These are phyloP conservation scores for Neophaeococcomyces aloes DNA, from an alignment of 2,329 filamentous ascomycete species.

Conservation along the genomic window DNA sequence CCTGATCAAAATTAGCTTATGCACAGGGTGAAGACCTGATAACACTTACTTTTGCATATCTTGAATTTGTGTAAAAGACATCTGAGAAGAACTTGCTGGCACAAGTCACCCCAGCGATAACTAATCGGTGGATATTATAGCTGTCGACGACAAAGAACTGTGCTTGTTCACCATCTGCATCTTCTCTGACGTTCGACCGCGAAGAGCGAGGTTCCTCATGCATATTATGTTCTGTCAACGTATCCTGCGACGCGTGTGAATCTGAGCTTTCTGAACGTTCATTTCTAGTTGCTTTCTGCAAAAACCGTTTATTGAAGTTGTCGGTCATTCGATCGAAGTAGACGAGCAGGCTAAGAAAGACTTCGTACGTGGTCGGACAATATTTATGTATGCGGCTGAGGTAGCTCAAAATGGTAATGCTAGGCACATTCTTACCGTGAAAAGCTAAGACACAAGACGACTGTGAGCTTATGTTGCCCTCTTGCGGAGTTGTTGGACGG, in stretches of 20 bases:
- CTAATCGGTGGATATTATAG: conserved; percentile 94
- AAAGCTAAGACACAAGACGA: conserved; percentile 78
- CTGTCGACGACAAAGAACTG: conserved; percentile 93
- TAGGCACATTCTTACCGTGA: conserved; percentile 94
- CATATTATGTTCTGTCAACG: conserved; percentile 4
- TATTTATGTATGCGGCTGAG: conserved; percentile 96
- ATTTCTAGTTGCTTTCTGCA: conserved; percentile 1
- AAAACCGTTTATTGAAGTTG: conserved; percentile 59
- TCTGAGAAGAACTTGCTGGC: conserved; percentile 99
- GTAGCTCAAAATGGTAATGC: conserved; percentile 94
- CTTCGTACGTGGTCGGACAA: conserved; percentile 95
- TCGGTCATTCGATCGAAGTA: conserved; percentile 99
- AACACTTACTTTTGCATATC: conserved; percentile 84
- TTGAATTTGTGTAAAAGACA: conserved; percentile 97
- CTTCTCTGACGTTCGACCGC: neutral
- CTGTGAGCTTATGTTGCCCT: conserved; percentile 50
- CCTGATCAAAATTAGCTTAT: conserved; percentile 44
- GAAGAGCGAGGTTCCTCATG: conserved; percentile 3
- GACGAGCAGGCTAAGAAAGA: conserved; percentile 86
- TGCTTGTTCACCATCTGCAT: conserved; percentile 20
- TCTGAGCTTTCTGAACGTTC: conserved; percentile 6
- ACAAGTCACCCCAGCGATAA: conserved; percentile 94
- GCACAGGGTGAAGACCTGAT: neutral
- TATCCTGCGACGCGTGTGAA: conserved; percentile 2
- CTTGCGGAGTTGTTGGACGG: conserved; percentile 53